Base-by-base conservation (phyloP, 2,329 filamentous ascomycete species). In the Didymella arachidicola region DNA sequence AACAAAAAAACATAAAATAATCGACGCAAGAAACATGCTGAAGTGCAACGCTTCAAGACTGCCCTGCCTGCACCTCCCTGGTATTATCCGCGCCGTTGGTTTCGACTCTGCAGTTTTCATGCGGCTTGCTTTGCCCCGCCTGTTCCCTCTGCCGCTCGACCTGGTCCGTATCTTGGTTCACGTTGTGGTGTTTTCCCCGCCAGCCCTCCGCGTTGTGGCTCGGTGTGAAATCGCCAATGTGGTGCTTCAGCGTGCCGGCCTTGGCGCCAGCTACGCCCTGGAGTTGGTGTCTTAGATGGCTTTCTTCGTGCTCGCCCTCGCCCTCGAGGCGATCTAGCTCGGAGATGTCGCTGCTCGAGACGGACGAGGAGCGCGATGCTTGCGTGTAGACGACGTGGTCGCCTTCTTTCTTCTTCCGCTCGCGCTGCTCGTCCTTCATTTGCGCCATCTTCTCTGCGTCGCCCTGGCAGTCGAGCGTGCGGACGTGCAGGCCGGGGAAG, bases 341-440 rank as follows among this genome's bases (percentile, higher is more conserved):
- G 45, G 87, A 83, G 57, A 85, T 83, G 46, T 89, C 87, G 3
- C 5, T 8, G 10, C 80, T 83, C 55, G 81, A 81, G 73, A 87
- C 72, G 69, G 77, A 74, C 67, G 82, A 76, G 43, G 75, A 66
- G 14, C 74, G 76, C 34, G 74, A 80, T 54, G 81, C 79, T 64
- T 88, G 85, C 7, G 83, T 79, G 72, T 83, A 88, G 5, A 86
- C 79, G 55, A 84, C 79, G 14, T 79, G 75, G 19, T 80, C 75
- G 42, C 83, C 83, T 34, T 83, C 80, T 39, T 80, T 80, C 82
- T 91, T 91, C 84, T 95, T 97, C 64, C 84, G 79, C 58, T 89
- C 85, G 26, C 86, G 81, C 79, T 97, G 93, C 60, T 87, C 84
- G 41, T 87, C 79, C 81, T 97, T 97, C 81, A 96, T 84, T 60